These are phyloP conservation scores for Rhizopogon rudus DNA, from an alignment of 768 basidiomycete genomes.

Conservation along the genomic window DNA sequence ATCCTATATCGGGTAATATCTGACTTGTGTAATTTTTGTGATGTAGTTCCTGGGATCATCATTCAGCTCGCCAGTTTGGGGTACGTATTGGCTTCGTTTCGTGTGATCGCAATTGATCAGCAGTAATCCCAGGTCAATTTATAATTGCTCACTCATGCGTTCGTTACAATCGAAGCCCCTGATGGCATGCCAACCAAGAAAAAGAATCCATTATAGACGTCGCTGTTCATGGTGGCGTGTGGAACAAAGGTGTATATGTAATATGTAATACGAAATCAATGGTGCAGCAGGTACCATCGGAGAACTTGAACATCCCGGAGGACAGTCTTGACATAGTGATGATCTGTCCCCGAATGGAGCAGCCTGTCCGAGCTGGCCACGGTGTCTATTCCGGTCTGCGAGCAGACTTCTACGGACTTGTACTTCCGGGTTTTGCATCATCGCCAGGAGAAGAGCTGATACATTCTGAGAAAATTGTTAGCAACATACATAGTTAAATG, in stretches of 20 bases:
- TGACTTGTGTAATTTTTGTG: too few relatives aligned
- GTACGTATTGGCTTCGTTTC: conserved; percentile 28
- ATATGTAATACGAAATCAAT: conserved; percentile 4
- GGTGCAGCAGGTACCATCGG: conserved; percentile 32
- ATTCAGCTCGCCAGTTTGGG: conserved; percentile 20
- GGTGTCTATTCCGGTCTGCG: conserved; percentile 33
- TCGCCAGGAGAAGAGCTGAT: conserved; percentile 28
- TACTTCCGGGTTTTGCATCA: conserved; percentile 32
- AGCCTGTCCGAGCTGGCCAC: conserved; percentile 26
- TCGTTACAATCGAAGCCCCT: conserved; percentile 27
- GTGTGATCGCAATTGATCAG: conserved; percentile 19
- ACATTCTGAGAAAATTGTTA: conserved; percentile 21
- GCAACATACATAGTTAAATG: neutral
- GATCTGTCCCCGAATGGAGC: conserved; percentile 24
- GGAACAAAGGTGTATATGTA: conserved; percentile 21
- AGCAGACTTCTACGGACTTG: conserved; percentile 32
- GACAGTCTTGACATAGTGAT: conserved; percentile 21
- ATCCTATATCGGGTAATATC: too few relatives aligned
- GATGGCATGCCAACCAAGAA: neutral
- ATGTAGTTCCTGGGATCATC: conserved; percentile 25
- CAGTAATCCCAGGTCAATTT: too few relatives aligned
- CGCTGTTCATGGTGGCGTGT: conserved; percentile 31
- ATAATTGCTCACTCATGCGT: conserved; percentile 4
- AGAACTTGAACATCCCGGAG: conserved; percentile 28
- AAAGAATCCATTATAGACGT: conserved; percentile 26